Conservation (phyloP, 2,329 filamentous ascomycete species). For the Pseudocercospora ulei region DNA sequence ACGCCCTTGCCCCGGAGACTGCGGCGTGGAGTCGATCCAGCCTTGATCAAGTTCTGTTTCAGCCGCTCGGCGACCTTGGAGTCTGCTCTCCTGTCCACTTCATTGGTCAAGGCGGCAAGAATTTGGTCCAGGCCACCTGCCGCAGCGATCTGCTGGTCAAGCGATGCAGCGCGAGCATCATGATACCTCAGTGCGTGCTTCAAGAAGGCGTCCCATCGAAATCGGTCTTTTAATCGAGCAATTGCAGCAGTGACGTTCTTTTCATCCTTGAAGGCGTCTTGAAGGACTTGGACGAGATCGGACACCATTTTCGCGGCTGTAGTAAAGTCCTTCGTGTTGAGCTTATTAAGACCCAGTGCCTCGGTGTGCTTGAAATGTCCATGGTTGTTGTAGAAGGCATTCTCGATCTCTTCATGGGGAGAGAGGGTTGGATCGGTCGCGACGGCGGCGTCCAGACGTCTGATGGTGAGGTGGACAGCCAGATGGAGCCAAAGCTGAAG, state of each 20-base stretch:
- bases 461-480: constrained; percentile 27
- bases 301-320: constrained; percentile 19
- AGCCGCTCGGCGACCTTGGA: constrained; percentile 18
- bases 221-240: constrained; percentile 39
- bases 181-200: constrained; percentile 30
- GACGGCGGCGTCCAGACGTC: constrained; percentile 20
- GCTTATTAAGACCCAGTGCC: constrained; percentile 12
- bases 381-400: constrained; percentile 26
- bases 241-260: constrained; percentile 36
- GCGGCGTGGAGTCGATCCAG: constrained; percentile 20
- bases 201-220: constrained; percentile 45
- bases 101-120: constrained; percentile 28
- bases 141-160: constrained; percentile 37
- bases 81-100: constrained; percentile 23
- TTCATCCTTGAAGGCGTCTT: constrained; percentile 14
- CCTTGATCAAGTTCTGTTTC: constrained; percentile 20
- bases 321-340: constrained; percentile 11
- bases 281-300: constrained; percentile 15
- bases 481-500: constrained; percentile 24
- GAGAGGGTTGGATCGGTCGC: constrained; percentile 19
- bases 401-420: constrained; percentile 19
- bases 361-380: constrained; percentile 17
- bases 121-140: constrained; percentile 41
- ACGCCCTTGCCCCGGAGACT: constrained; percentile 18
- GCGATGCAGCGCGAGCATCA: constrained; percentile 33